These are phyloP conservation scores for Austroboletus niveus DNA, from an alignment of 1,284 basidiomycete species.

Conservation along the genomic window DNA sequence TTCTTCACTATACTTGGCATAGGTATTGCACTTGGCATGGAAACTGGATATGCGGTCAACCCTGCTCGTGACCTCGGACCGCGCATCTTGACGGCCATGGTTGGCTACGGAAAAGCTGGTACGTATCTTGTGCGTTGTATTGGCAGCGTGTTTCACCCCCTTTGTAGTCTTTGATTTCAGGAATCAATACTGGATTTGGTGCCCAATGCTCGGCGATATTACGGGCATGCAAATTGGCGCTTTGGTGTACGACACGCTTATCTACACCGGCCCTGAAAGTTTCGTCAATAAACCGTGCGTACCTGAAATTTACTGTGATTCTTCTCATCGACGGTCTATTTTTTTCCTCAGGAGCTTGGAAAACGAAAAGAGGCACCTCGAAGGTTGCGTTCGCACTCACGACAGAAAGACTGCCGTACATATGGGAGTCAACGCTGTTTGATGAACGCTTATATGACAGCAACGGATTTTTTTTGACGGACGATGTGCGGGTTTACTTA, in stretches of 20 bases:
- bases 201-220: constrained; percentile 58
- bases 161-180: constrained; percentile 44
- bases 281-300: constrained; percentile 52
- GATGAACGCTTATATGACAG: constrained; percentile 25
- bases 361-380: constrained; percentile 16
- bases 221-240: constrained; percentile 53
- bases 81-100: constrained; percentile 56
- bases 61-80: constrained; percentile 67
- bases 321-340: not conserved
- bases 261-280: constrained; percentile 55
- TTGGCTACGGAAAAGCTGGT: constrained; percentile 55
- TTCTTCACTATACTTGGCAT: constrained; percentile 58
- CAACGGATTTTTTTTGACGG: too few relatives aligned
- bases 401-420: not conserved
- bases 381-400: constrained; percentile 3
- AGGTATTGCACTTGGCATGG: constrained; percentile 51
- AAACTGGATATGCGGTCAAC: constrained; percentile 64
- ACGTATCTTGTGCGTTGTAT: constrained; percentile 1
- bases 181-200: constrained; percentile 78
- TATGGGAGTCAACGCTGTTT: constrained; percentile 14
- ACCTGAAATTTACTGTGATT: not conserved
- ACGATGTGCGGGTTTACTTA: too few relatives aligned
- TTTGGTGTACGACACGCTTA: constrained; percentile 51
- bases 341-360: constrained; percentile 11
- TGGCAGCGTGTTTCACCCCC: not conserved